phyloP scores from a whole-genome alignment of 331 rosid species.

The Quercus phellos region DNA sequence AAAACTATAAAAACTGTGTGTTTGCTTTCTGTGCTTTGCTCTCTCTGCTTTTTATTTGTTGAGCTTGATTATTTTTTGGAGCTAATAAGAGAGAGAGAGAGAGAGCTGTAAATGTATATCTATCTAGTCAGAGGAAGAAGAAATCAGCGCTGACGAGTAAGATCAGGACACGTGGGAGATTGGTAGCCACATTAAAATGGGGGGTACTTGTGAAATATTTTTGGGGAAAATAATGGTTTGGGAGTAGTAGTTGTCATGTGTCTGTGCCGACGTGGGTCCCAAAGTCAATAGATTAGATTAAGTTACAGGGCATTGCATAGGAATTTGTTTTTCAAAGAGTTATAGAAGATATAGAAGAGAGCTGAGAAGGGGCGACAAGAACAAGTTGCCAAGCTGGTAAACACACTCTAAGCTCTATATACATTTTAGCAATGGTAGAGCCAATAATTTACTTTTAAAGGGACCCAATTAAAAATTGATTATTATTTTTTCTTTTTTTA shows the following conservation, averaged over 20 bases:
- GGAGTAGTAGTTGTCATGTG: slow-evolving; percentile 42
- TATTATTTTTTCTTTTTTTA: too few relatives aligned
- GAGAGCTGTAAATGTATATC: slow-evolving; percentile 6
- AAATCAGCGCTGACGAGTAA: slow-evolving; percentile 45
- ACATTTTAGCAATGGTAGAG: too few relatives aligned
- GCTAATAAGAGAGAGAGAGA: too few relatives aligned
- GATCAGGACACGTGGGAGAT: slow-evolving; percentile 23
- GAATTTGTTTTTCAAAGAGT: not conserved
- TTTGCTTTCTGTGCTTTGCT: too few relatives aligned
- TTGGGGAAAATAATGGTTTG: slow-evolving; percentile 17
- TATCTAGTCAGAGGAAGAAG: slow-evolving; percentile 23
- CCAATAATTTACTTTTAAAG: too few relatives aligned
- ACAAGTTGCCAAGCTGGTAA: slow-evolving; percentile 1
- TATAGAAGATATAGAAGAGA: not conserved
- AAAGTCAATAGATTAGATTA: not conserved
- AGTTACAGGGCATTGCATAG: not conserved
- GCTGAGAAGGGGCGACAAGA: slow-evolving; percentile 17
- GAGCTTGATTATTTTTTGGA: too few relatives aligned
- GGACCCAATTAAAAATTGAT: too few relatives aligned
- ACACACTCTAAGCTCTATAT: not conserved
- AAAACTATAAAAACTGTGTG: too few relatives aligned
- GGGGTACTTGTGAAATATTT: slow-evolving; percentile 19
- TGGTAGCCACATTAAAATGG: slow-evolving; percentile 33
- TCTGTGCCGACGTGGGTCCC: slow-evolving; percentile 69
- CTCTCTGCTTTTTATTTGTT: not conserved